These are phyloP conservation scores for Zychaea mexicana DNA, from an alignment of 371 early-diverging fungal species.

Conservation along the genomic window DNA sequence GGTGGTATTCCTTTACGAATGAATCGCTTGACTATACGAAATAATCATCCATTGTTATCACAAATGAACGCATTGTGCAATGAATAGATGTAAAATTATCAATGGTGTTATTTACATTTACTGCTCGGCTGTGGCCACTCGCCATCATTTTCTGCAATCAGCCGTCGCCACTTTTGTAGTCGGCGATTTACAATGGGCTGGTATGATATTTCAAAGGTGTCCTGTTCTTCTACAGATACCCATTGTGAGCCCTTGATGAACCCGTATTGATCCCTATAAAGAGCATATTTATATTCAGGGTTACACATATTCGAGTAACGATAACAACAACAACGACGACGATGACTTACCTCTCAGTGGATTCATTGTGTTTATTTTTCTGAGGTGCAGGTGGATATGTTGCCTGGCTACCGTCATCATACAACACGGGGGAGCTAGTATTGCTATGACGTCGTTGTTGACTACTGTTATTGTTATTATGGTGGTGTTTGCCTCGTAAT, in stretches of 20 bases:
- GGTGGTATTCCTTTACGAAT: conserved; percentile 87
- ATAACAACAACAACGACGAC: too few relatives aligned
- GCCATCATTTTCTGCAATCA: conserved; percentile 58
- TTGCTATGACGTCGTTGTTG: neutral
- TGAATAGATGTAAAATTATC: neutral
- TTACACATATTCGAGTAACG: too few relatives aligned
- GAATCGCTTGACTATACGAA: conserved; percentile 69
- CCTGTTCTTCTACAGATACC: conserved; percentile 58
- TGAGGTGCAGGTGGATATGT: neutral
- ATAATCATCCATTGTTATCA: neutral
- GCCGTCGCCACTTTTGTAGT: conserved; percentile 61
- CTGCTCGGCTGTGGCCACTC: conserved; percentile 57
- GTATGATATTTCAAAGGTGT: conserved; percentile 60
- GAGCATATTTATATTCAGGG: neutral
- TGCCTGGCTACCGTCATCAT: conserved; percentile 3
- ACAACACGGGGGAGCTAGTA: neutral
- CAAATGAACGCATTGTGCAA: neutral
- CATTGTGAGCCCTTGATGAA: conserved; percentile 66
- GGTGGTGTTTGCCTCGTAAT: neutral
- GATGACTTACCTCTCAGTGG: neutral
- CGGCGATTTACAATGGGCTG: conserved; percentile 61
- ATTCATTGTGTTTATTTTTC: neutral
- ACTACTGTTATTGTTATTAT: too few relatives aligned
- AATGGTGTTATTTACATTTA: conserved; percentile 57
- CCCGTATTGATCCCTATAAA: conserved; percentile 64